Base-by-base conservation (phyloP, 2,329 filamentous ascomycete species). In the Drechslera avenae region DNA sequence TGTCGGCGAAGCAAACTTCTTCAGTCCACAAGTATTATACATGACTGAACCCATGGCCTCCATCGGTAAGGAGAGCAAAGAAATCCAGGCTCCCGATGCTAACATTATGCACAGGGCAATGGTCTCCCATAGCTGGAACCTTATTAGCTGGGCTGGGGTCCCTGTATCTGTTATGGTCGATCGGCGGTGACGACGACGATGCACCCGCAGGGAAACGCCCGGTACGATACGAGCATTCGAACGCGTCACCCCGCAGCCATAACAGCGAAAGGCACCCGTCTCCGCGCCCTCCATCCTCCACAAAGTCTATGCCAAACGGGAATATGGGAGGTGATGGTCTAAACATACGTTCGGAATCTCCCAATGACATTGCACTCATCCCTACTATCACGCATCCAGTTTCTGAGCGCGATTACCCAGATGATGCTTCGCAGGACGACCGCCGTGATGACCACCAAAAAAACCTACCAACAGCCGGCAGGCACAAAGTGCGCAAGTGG, bases 1-100 rank as follows among this genome's bases (percentile, higher is more conserved):
- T 3, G 68, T 85, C 0, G 86, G 86, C 0, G 86, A 88, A 68
- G 75, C 76, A 26, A 88, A 89, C 57, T 84, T 88, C 56, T 87
- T 79, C 58, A 87, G 82, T 39, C 16, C 46, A 0, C 82, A 81
- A 47, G 75, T 88, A 3, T 59, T 56, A 0, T 86, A 82, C 51
- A 78, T 86, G 53, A 87, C 83, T 0, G 86, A 89, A 53, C 83
- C 84, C 0, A 82, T 88, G 44, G 75, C 75, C 4, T 85, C 81
- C 54, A 77, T 88, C 40, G 84, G 82, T 30, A 47, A 13, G 63
- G 28, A 6, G 4, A 12, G 1, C 2, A 3, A n/a, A 19, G 12
- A 3, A 28, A 14, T 9, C 16, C 2, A 0, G 8, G 26, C n/a
- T 32, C 3, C 19, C 7, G 10, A 28, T 8, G 19, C 35, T 54